Evolutionary conservation across 306 rosid genomes (phyloP).

Genomic region (Hippophae gyantsensis): DNA sequence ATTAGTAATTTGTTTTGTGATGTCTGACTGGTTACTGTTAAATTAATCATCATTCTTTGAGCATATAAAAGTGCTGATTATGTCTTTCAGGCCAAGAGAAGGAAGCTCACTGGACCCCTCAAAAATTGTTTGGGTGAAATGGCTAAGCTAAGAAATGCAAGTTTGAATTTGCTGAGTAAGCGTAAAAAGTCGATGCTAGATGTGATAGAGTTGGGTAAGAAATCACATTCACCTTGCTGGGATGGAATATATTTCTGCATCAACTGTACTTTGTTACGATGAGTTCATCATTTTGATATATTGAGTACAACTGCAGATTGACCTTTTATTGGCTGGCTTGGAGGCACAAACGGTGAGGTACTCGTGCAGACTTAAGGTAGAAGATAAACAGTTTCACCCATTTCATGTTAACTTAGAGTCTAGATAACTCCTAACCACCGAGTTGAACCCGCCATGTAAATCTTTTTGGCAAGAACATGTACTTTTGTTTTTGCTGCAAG

Average conservation of each 20-base stretch:
- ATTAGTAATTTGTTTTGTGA: not conserved
- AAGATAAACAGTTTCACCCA: conserved; percentile 4
- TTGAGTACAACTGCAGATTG: conserved; percentile 20
- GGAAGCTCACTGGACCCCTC: conserved; percentile 29
- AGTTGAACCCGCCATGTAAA: conserved; percentile 8
- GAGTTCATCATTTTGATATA: conserved; percentile 6
- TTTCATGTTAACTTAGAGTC: not conserved
- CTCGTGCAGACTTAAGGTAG: conserved; percentile 1
- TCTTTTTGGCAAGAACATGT: not conserved
- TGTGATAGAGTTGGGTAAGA: conserved; percentile 21
- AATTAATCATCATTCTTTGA: too few species aligned
- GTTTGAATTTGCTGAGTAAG: conserved; percentile 16
- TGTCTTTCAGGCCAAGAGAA: conserved; percentile 42
- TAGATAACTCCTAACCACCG: not conserved
- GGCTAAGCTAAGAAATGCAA: conserved; percentile 31
- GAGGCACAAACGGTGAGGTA: not conserved
- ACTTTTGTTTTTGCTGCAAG: not conserved
- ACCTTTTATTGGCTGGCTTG: not conserved
- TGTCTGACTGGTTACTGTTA: not conserved
- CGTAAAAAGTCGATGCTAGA: conserved; percentile 29
- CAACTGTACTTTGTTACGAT: not conserved
- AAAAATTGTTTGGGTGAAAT: conserved; percentile 48
- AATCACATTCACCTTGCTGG: conserved; percentile 2
- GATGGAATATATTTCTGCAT: conserved; percentile 2
- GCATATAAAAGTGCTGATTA: not conserved